Percentiles rank a stretch among this genome's conserved stretches.
These are phyloP conservation scores for Paragyromitra xinjiangensis DNA, from an alignment of 495 filamentous ascomycete genomes.

Conservation along the genomic window DNA sequence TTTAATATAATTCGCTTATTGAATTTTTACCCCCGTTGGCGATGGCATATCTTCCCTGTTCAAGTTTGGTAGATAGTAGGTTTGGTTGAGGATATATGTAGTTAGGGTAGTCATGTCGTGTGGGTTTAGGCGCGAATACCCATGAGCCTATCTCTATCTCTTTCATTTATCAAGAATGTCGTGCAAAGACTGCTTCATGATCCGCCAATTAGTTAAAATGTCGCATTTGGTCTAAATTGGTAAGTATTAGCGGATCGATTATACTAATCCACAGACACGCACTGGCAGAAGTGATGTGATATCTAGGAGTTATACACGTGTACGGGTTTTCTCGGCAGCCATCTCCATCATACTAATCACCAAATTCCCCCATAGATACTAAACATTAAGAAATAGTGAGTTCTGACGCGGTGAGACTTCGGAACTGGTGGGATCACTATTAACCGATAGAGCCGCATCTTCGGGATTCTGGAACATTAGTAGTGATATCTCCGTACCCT, in stretches of 20 bases:
- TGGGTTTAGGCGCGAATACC: background rate
- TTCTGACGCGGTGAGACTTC: background rate
- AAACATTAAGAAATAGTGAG: background rate
- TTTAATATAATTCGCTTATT: background rate
- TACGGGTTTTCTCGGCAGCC: background rate
- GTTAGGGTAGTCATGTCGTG: background rate
- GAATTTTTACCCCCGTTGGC: background rate
- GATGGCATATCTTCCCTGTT: background rate
- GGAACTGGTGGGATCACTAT: background rate
- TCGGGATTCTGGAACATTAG: background rate
- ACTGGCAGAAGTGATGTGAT: background rate
- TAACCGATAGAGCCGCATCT: background rate
- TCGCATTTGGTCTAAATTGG: background rate
- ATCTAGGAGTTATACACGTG: background rate
- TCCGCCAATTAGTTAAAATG: background rate
- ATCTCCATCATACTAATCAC: background rate
- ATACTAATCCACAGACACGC: no score
- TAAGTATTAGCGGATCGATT: background rate
- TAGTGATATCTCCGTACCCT: background rate
- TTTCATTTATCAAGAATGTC: background rate
- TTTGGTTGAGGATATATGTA: background rate
- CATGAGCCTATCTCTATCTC: background rate
- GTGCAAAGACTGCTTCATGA: background rate
- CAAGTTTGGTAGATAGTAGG: background rate
- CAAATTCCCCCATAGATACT: background rate